Conservation (phyloP, 1,284 basidiomycete species). For the Fomitopsis betulina region DNA sequence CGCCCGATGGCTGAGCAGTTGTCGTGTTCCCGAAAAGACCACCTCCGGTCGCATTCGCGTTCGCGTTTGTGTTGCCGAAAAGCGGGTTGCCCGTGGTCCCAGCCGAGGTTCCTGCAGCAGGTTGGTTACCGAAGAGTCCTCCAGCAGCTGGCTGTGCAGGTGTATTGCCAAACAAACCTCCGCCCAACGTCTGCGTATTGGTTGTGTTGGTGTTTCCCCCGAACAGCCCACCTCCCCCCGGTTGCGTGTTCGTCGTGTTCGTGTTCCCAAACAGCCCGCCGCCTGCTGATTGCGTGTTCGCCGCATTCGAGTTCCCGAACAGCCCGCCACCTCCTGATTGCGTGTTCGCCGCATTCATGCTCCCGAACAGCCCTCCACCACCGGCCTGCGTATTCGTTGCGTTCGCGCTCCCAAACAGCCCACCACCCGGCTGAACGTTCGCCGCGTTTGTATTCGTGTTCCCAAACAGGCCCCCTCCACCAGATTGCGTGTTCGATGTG, state of each 20-base stretch:
- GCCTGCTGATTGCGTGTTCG: not conserved
- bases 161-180: slow-evolving; percentile 26
- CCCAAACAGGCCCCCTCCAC: slow-evolving; percentile 21
- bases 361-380: slow-evolving; percentile 22
- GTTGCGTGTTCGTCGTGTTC: slow-evolving; percentile 5
- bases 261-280: slow-evolving; percentile 22
- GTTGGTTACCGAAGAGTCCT: slow-evolving; percentile 20
- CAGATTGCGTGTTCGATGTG: slow-evolving; percentile 6
- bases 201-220: not conserved
- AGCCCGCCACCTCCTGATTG: slow-evolving; percentile 19
- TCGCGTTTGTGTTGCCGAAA: slow-evolving; percentile 11
- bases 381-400: slow-evolving; percentile 8
- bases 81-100: slow-evolving; percentile 12
- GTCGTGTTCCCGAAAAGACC: slow-evolving; percentile 1
- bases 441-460: not conserved
- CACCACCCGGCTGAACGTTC: slow-evolving; percentile 6
- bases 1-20: slow-evolving; percentile 14
- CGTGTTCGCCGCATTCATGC: slow-evolving; percentile 7
- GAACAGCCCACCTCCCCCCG: slow-evolving; percentile 21
- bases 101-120: not conserved
- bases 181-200: slow-evolving; percentile 1
- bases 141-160: slow-evolving; percentile 13
- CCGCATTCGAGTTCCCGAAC: slow-evolving; percentile 10
- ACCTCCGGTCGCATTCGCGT: slow-evolving; percentile 5
- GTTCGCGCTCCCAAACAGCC: slow-evolving; percentile 25